phyloP scores from a whole-genome alignment of 2,329 filamentous ascomycete species.

The Sclerotinia trifoliorum region DNA sequence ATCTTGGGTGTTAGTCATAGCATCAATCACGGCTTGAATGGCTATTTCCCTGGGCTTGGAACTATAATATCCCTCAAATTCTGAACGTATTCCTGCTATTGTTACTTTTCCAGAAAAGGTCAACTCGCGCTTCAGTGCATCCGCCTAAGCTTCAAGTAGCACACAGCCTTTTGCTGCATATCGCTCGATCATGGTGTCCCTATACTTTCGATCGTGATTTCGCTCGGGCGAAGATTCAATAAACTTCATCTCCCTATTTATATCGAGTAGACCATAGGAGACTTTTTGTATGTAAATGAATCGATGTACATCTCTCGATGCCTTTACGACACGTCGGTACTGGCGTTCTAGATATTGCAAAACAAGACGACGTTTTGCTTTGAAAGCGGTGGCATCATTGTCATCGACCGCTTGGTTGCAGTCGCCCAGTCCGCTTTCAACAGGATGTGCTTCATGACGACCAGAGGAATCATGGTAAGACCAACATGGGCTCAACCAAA shows the following conservation, averaged over 20 bases:
- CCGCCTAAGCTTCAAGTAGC: not conserved
- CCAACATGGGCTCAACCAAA: not conserved
- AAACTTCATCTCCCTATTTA: not conserved
- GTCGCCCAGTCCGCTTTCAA: not conserved
- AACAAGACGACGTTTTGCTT: not conserved
- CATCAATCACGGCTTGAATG: too few species aligned
- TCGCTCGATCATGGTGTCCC: not conserved
- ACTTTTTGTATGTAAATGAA: not conserved
- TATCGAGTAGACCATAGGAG: not conserved
- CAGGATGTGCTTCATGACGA: rapidly evolving
- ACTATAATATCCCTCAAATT: not conserved
- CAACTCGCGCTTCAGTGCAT: not conserved
- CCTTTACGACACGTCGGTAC: not conserved
- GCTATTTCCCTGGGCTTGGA: not conserved
- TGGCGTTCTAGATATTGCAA: not conserved
- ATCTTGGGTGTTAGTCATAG: not conserved
- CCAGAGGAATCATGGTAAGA: not conserved
- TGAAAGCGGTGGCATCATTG: not conserved
- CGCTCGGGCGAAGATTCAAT: too few species aligned
- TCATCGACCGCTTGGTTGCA: not conserved
- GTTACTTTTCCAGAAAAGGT: not conserved
- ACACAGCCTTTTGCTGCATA: not conserved
- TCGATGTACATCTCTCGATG: not conserved
- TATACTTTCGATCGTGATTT: not conserved
- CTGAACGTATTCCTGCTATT: not conserved